Conservation (phyloP, 208 protist species). For the Kentomonas sorsogonicus region DNA sequence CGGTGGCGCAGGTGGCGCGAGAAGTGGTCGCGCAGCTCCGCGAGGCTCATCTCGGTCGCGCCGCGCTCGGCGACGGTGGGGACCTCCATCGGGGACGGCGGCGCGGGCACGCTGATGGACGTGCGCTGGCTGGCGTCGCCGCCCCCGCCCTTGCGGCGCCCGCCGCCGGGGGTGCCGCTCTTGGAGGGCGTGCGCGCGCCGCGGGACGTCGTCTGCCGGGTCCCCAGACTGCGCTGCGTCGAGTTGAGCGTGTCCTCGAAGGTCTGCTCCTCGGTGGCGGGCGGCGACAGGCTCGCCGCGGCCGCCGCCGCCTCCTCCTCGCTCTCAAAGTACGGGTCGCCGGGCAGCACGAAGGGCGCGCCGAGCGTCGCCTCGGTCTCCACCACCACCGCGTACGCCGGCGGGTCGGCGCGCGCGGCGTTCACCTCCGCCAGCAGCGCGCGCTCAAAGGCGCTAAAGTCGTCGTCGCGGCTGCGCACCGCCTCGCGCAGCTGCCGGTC, state of each 20-base stretch:
- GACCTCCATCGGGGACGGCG: neutral
- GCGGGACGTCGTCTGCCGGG: neutral
- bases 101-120: constrained; percentile 6
- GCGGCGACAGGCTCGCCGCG: neutral
- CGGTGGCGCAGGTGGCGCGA: constrained; percentile 55
- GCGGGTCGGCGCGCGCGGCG: constrained; percentile 48
- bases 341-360: constrained; percentile 55
- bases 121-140: neutral
- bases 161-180: neutral
- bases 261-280: neutral
- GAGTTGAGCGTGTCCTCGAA: neutral
- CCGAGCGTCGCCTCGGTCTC: constrained; percentile 54
- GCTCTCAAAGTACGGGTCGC: constrained; percentile 37
- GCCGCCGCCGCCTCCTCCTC: constrained; percentile 23
- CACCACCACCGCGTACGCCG: constrained; percentile 46
- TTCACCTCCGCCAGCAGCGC: constrained; percentile 68
- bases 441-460: constrained; percentile 56
- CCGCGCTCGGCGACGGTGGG: neutral
- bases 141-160: neutral
- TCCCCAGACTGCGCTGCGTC: neutral
- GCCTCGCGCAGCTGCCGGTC: constrained; percentile 33
- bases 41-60: constrained; percentile 28
- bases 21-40: constrained; percentile 64
- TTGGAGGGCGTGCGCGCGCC: neutral
- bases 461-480: constrained; percentile 47